A percentile compares a stretch with the other conserved stretches of the same genome.
Evolutionary conservation across 2,329 filamentous ascomycete genomes (phyloP).

Genomic region (Dendryphion nanum): DNA sequence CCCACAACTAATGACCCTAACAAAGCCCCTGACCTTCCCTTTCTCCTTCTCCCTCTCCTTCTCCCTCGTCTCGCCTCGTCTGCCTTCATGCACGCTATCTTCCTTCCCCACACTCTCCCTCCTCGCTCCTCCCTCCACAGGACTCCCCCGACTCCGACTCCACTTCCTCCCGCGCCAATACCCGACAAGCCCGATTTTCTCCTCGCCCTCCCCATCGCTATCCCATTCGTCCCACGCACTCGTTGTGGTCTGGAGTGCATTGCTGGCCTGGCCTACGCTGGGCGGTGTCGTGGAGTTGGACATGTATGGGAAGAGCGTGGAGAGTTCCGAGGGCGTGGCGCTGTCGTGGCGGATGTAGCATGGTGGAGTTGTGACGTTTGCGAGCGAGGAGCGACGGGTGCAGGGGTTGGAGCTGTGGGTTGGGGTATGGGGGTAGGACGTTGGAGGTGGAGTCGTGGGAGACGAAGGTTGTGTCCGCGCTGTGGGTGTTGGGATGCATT

Average conservation of each 20-base stretch:
- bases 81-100: slow-evolving; percentile 6
- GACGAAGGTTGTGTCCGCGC: slow-evolving; percentile 9
- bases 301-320: slow-evolving; percentile 20
- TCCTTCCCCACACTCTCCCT: slow-evolving; percentile 11
- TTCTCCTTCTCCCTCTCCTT: slow-evolving; percentile 10
- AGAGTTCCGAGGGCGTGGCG: slow-evolving; percentile 27
- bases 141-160: slow-evolving; percentile 15
- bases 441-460: slow-evolving; percentile 24
- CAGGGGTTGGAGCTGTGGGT: slow-evolving; percentile 10
- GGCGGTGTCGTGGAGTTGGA: slow-evolving; percentile 14
- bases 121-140: slow-evolving; percentile 7
- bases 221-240: slow-evolving; percentile 40
- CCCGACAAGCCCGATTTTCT: slow-evolving; percentile 26
- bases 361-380: slow-evolving; percentile 22
- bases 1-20: slow-evolving; percentile 34
- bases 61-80: slow-evolving; percentile 1
- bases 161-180: slow-evolving; percentile 21
- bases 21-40: slow-evolving; percentile 26
- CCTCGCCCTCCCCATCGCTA: slow-evolving; percentile 24
- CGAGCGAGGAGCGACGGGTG: slow-evolving; percentile 21
- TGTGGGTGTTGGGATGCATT: slow-evolving; percentile 9
- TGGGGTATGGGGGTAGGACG: slow-evolving; percentile 18
- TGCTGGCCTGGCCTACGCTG: slow-evolving; percentile 19
- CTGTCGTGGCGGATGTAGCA: slow-evolving; percentile 23
- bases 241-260: slow-evolving; percentile 25